Base-by-base conservation (phyloP, 1,139 yeast species). In the Arxiozyma heterogenica region DNA sequence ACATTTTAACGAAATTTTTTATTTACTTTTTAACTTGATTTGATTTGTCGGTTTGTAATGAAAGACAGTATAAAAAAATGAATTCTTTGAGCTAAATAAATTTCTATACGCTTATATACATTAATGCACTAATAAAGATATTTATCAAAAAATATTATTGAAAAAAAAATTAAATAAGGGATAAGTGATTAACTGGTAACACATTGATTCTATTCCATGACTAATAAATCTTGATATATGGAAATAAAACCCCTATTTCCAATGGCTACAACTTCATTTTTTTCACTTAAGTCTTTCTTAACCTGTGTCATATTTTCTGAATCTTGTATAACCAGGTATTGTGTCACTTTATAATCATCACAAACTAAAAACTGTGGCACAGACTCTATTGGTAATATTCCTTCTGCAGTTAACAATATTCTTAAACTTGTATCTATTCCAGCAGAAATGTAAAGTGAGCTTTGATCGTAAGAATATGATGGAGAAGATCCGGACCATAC, bases 341-440 rank as follows among this genome's bases (percentile, higher is more conserved):
- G 60, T n/a, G 64, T 51, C 12, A 63, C 56, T 41, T 53, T 52
- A 44, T 51, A 44, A 48, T 63, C 65, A 49, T 58, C 47, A 9
- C 61, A 57, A 11, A 61, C 66, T 22, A 63, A 51, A 46, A 61
- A 60, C 8, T 59, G 56, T 5, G 63, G 49, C 2, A 46, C 23
- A 7, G 22, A 23, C 21, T 46, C 27, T 21, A 9, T 18, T 4
- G 27, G 22, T 17, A 46, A 21, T n/a, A 18, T 6, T 8, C 23
- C 12, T 9, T 15, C 30, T 41, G 44, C 45, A 30, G 17, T 47
- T 25, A 47, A 20, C 17, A 34, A 17, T 27, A 49, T 27, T 18
- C 50, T 54, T 18, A 62, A 41, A 30, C 56, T 55, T 3, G 64
- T 58, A 50, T 64, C 68, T 15, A 57, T 17, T 4, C 63, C 64